Conservation (phyloP, 2,329 filamentous ascomycete species). For the Arthroderma sp. region DNA sequence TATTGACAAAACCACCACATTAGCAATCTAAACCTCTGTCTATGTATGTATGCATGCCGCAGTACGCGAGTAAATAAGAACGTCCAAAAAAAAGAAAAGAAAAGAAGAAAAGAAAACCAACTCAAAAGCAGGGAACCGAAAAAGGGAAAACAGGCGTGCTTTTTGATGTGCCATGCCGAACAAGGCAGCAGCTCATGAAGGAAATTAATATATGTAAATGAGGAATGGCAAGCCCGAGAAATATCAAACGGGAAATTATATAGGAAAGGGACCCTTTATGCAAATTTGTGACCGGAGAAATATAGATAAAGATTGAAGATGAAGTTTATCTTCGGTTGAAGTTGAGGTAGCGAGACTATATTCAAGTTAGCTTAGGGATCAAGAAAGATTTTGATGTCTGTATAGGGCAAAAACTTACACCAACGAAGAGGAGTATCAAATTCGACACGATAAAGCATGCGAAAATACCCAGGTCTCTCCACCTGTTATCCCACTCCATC, state of each 20-base stretch:
- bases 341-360: constrained; percentile 32
- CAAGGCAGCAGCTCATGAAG: too few relatives aligned
- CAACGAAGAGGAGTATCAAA: constrained; percentile 50
- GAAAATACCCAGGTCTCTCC: constrained; percentile 74
- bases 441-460: constrained; percentile 66
- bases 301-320: too few relatives aligned
- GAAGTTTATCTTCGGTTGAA: constrained; percentile 26
- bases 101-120: background rate
- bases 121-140: background rate
- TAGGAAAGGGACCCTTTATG: too few relatives aligned
- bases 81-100: background rate
- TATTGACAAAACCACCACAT: too few relatives aligned
- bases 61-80: background rate
- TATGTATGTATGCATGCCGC: too few relatives aligned
- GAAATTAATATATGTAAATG: too few relatives aligned
- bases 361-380: constrained; percentile 6
- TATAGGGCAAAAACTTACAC: constrained; percentile 28
- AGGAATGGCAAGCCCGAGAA: too few relatives aligned
- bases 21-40: too few relatives aligned
- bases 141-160: background rate
- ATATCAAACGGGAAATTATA: too few relatives aligned
- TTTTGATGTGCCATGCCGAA: too few relatives aligned
- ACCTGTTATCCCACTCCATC: constrained; percentile 55
- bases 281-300: too few relatives aligned
- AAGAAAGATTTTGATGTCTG: background rate